Evolutionary conservation across 805 yeast genomes (phyloP).

Genomic region (Pichia ethanolica): DNA sequence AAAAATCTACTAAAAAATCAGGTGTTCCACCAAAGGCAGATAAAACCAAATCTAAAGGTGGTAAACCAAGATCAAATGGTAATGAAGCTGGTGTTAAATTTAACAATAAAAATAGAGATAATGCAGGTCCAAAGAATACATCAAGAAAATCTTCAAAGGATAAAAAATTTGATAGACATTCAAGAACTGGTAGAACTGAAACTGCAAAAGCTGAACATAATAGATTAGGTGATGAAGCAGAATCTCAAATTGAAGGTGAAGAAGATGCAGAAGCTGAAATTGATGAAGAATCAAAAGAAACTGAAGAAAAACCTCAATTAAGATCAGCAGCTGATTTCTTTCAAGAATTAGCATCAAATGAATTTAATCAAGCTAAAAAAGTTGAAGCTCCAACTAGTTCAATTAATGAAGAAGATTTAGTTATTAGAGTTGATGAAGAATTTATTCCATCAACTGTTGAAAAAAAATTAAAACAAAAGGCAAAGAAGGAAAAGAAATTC

Average conservation of each 20-base stretch:
- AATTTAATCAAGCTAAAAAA: slow-evolving; percentile 24
- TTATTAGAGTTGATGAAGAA: slow-evolving; percentile 58
- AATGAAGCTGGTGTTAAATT: slow-evolving; percentile 82
- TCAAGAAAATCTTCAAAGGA: slow-evolving; percentile 38
- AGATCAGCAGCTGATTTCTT: slow-evolving; percentile 85
- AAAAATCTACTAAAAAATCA: slow-evolving; percentile 78
- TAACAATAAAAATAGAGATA: slow-evolving; percentile 63
- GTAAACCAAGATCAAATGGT: slow-evolving; percentile 66
- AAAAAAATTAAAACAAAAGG: slow-evolving; percentile 67
- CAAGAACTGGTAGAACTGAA: slow-evolving; percentile 78
- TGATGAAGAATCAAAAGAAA: slow-evolving; percentile 34
- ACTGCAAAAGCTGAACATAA: slow-evolving; percentile 74
- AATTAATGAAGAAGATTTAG: slow-evolving; percentile 48
- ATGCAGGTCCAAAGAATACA: slow-evolving; percentile 49
- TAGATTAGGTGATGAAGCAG: slow-evolving; percentile 86
- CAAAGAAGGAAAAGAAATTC: slow-evolving; percentile 71
- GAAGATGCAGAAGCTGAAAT: slow-evolving; percentile 51
- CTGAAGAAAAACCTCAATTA: slow-evolving; percentile 40
- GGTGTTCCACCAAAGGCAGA: slow-evolving; percentile 76
- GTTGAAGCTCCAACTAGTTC: slow-evolving; percentile 31
- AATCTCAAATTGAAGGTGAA: slow-evolving; percentile 33
- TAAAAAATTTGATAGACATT: slow-evolving; percentile 71
- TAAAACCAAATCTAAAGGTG: slow-evolving; percentile 68
- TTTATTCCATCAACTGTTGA: slow-evolving; percentile 52
- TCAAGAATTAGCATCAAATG: slow-evolving; percentile 50